Conservation (phyloP, 148 eudicot genomes). For the Amaranthus hypochondriacus region DNA sequence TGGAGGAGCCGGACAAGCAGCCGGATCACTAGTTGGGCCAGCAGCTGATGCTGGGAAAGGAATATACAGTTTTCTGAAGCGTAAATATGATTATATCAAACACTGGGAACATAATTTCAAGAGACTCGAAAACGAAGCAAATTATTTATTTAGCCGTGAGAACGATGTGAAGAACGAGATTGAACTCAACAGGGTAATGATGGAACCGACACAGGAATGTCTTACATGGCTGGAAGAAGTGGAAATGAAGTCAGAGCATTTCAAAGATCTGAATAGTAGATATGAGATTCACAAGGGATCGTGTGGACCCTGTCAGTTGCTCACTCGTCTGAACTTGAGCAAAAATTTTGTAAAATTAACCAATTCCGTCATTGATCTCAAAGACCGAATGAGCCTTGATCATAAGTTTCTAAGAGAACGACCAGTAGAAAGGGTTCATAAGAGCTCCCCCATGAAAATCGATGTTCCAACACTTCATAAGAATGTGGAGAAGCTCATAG, state of each 20-base stretch:
- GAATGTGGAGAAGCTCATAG: conserved; percentile 17
- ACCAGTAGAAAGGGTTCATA: conserved; percentile 5
- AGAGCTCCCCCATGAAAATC: conserved; percentile 6
- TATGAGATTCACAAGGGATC: conserved; percentile 11
- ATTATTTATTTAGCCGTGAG: conserved; percentile 5
- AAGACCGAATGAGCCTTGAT: conserved; percentile 3
- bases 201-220: conserved; percentile 17
- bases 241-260: background rate
- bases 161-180: conserved; percentile 10
- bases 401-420: conserved; percentile 11
- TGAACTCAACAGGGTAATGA: background rate
- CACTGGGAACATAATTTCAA: conserved; percentile 7
- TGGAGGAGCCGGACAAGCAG: conserved; percentile 25
- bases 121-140: conserved; percentile 14
- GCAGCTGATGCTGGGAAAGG: conserved; percentile 21
- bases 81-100: conserved; percentile 19
- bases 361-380: conserved; percentile 10
- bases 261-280: conserved; percentile 12
- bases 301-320: conserved; percentile 7
- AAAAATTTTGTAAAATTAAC: conserved; percentile 17
- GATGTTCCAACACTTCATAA: conserved; percentile 21
- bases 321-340: conserved; percentile 18
- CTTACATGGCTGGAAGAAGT: conserved; percentile 19
- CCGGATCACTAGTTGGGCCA: conserved; percentile 21
- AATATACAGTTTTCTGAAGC: conserved; percentile 12